phyloP scores from a whole-genome alignment of 2,329 filamentous ascomycete genomes.

The Fusarium sp. region DNA sequence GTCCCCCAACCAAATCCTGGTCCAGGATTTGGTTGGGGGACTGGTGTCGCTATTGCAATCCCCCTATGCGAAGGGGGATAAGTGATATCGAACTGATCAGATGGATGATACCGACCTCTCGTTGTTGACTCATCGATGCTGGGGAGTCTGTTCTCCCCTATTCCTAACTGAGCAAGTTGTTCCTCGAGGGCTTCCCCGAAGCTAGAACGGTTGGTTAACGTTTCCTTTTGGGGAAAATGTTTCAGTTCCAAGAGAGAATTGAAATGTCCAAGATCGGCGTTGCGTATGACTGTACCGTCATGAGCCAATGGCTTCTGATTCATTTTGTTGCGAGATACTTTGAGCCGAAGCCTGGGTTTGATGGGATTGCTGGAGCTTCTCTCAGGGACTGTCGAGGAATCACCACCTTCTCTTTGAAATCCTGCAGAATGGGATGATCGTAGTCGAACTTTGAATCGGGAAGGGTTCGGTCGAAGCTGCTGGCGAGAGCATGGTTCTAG shows the following conservation, averaged over 20 bases:
- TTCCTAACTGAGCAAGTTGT: conserved; percentile 12
- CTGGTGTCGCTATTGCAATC: conserved; percentile 16
- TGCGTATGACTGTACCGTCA: conserved; percentile 28
- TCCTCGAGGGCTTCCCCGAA: conserved; percentile 21
- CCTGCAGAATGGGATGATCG: conserved; percentile 33
- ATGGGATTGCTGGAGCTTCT: conserved; percentile 22
- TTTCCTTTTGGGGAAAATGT: conserved; percentile 27
- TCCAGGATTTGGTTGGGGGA: conserved; percentile 15
- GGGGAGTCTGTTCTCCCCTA: conserved; percentile 6
- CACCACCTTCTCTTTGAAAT: conserved; percentile 11
- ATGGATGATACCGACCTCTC: conserved; percentile 32
- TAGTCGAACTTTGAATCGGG: conserved; percentile 45
- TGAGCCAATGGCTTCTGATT: conserved; percentile 25
- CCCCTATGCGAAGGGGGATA: conserved; percentile 42
- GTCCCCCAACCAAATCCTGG: no score
- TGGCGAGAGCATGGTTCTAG: neutral
- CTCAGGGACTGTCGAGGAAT: neutral
- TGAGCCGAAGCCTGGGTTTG: conserved; percentile 44
- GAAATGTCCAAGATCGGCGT: conserved; percentile 45
- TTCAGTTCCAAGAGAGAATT: conserved; percentile 47
- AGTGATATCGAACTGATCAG: conserved; percentile 49
- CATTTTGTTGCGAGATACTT: conserved; percentile 46
- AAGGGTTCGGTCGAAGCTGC: conserved; percentile 20
- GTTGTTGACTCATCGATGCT: conserved; percentile 21
- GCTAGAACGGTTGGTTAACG: conserved; percentile 16